Percentiles rank a stretch among this genome's conserved stretches.
phyloP scores from a whole-genome alignment of 148 eudicot species.

The Vaccinium darrowii region DNA sequence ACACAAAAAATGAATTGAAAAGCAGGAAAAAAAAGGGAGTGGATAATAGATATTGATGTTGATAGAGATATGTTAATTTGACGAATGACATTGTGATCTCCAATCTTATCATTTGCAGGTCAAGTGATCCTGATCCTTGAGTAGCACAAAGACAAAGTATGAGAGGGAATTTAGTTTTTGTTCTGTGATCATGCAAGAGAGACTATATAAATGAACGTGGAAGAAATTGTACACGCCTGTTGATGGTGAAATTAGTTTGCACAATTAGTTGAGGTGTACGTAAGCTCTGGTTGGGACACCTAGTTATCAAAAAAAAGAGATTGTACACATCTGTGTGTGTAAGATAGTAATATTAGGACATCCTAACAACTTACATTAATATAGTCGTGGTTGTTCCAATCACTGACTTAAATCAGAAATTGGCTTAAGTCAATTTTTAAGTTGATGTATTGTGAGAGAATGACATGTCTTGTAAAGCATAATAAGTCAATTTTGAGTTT shows the following conservation, averaged over 20 bases:
- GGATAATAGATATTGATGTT: background rate
- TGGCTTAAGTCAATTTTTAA: too few relatives aligned
- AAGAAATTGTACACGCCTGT: background rate
- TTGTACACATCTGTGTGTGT: background rate
- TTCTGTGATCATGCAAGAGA: background rate
- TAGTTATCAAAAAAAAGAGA: background rate
- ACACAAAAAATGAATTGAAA: too few relatives aligned
- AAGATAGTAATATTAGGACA: background rate
- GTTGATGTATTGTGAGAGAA: too few relatives aligned
- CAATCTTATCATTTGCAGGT: background rate
- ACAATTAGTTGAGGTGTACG: too few relatives aligned
- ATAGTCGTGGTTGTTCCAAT: too few relatives aligned
- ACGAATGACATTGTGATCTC: background rate
- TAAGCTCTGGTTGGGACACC: too few relatives aligned
- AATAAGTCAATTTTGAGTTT: too few relatives aligned
- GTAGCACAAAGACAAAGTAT: background rate
- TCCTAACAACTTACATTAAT: too few relatives aligned
- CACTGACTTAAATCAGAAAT: too few relatives aligned
- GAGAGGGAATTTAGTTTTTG: background rate
- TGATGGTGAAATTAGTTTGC: too few relatives aligned
- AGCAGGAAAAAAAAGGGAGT: background rate
- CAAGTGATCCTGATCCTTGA: background rate
- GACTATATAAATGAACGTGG: background rate
- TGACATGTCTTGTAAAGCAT: too few relatives aligned
- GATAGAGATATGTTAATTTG: background rate